Evolutionary conservation across 768 basidiomycete genomes (phyloP), one percentile per base, ranked within the genome.

Genomic region (Glaciozyma martinii): DNA sequence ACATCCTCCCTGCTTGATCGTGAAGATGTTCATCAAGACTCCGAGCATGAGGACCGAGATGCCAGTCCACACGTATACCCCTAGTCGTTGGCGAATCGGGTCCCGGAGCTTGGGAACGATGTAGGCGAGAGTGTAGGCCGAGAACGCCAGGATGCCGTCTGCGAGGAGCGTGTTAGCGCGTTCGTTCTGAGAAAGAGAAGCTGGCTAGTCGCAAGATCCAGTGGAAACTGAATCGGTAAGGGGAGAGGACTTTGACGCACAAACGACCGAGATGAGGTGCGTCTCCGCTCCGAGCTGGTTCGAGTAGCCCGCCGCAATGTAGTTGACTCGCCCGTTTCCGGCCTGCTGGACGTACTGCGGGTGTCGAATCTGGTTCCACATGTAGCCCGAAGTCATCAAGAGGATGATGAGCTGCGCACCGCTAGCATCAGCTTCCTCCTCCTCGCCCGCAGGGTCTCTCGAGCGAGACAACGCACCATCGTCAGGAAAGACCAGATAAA

Each of bases 281-380:
- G 87, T 88, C 79, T 99, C 95, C 76, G 93, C 87, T 10, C 93
- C 94, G 74, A 82, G 88, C 76, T 95, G 92, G 71, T 85, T 90
- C 75, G 86, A 86, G 78, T 85, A 97, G 7, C 94, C 94, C 15
- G 78, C 81, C 13, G 91, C 88, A 72, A 99, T 86, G 87, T 90
- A 92, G 54, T 60, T 73, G 23, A 63, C 44, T 56, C 82, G 79
- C 3, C 77, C 76, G 42, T 74, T 65, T 61, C 83, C 81, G 0
- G 79, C 78, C 33, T 83, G 84, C 29, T 78, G 79, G 53, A 76
- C 72, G 74, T 83, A 90, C 4, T 90, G 92, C 55, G 81, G 81
- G 40, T 81, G 81, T 67, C 94, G 86, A 71, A 99, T 99, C 68
- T 86, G 87, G 64, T 88, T 88, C 78, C 94, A 99, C 95, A 99